Evolutionary conservation across 495 filamentous ascomycete genomes (phyloP).

Genomic region (Penicillium odoratum): DNA sequence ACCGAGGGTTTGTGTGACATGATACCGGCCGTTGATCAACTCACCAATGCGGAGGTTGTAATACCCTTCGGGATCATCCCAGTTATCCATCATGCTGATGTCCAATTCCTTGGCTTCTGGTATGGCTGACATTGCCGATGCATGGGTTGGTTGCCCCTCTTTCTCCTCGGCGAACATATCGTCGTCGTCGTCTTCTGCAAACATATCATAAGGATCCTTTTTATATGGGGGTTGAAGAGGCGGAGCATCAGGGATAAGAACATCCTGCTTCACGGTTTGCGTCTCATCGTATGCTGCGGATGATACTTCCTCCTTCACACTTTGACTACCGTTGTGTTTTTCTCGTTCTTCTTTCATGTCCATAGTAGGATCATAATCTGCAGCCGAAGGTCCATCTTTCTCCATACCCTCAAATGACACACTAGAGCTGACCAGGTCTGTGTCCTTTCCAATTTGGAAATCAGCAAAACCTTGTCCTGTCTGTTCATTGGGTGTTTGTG

Average conservation of each 20-base stretch:
- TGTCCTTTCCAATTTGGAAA: slow-evolving; percentile 56
- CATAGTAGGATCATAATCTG: slow-evolving; percentile 90
- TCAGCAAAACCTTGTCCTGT: slow-evolving; percentile 52
- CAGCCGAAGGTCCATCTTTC: slow-evolving; percentile 82
- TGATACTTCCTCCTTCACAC: slow-evolving; percentile 56
- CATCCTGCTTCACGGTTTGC: slow-evolving; percentile 53
- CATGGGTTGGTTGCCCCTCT: slow-evolving; percentile 40
- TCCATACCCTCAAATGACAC: slow-evolving; percentile 53
- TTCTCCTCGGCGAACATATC: slow-evolving; percentile 81
- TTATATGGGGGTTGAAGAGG: slow-evolving; percentile 35
- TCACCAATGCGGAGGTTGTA: slow-evolving; percentile 91
- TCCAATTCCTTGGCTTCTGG: slow-evolving; percentile 66
- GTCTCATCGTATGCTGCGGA: slow-evolving; percentile 63
- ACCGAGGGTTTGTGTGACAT: slow-evolving; percentile 82
- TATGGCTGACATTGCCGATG: slow-evolving; percentile 49
- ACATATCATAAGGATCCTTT: slow-evolving; percentile 87
- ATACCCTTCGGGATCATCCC: slow-evolving; percentile 92
- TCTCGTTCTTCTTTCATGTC: slow-evolving; percentile 90
- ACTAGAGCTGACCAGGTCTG: slow-evolving; percentile 66
- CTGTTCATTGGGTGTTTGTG: slow-evolving; percentile 43
- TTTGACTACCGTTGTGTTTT: slow-evolving; percentile 61
- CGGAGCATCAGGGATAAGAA: slow-evolving; percentile 50
- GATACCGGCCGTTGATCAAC: slow-evolving; percentile 82
- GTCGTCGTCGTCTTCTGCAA: slow-evolving; percentile 86
- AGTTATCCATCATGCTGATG: slow-evolving; percentile 85